Percentiles rank a stretch among this genome's conserved stretches.
phyloP scores from a whole-genome alignment of 1,284 basidiomycete species.

The Ceratobasidium sp. region DNA sequence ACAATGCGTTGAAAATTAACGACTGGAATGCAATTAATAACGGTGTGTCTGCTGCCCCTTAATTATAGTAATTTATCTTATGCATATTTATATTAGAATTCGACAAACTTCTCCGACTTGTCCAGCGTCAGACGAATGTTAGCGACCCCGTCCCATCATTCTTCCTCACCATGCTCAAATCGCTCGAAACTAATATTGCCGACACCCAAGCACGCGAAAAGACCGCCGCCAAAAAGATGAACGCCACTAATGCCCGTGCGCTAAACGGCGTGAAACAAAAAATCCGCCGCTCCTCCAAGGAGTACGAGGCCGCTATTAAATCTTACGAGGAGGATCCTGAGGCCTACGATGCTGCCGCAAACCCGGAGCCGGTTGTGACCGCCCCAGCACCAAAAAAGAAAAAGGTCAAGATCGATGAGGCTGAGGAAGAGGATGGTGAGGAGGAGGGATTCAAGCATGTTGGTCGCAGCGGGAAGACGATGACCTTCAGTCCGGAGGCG shows the following conservation, averaged over 20 bases:
- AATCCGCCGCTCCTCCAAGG: slow-evolving; percentile 91
- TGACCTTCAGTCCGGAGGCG: slow-evolving; percentile 87
- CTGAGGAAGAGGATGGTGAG: slow-evolving; percentile 57
- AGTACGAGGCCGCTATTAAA: slow-evolving; percentile 86
- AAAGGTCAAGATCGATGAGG: slow-evolving; percentile 54
- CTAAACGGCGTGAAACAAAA: slow-evolving; percentile 98
- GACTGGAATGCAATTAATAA: slow-evolving; percentile 96
- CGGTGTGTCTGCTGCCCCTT: slow-evolving; percentile 65
- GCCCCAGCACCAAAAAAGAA: slow-evolving; percentile 63
- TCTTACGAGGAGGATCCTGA: slow-evolving; percentile 91
- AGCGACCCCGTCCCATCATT: slow-evolving; percentile 90
- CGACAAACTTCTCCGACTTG: slow-evolving; percentile 93
- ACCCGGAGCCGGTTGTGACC: slow-evolving; percentile 64
- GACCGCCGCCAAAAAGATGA: slow-evolving; percentile 93
- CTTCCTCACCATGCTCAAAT: slow-evolving; percentile 84
- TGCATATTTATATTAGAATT: slow-evolving; percentile 76
- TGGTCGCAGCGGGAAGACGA: slow-evolving; percentile 88
- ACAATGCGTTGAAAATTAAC: slow-evolving; percentile 95
- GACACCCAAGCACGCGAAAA: slow-evolving; percentile 82
- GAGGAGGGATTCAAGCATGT: slow-evolving; percentile 91
- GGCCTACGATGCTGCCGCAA: slow-evolving; percentile 82
- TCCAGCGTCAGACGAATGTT: slow-evolving; percentile 88
- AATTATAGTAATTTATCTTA: slow-evolving; percentile 5
- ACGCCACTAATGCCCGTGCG: slow-evolving; percentile 93
- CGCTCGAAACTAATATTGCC: slow-evolving; percentile 84